These are phyloP conservation scores for Tylopilus vinaceipallidus DNA, from an alignment of 768 basidiomycete species.

Conservation along the genomic window DNA sequence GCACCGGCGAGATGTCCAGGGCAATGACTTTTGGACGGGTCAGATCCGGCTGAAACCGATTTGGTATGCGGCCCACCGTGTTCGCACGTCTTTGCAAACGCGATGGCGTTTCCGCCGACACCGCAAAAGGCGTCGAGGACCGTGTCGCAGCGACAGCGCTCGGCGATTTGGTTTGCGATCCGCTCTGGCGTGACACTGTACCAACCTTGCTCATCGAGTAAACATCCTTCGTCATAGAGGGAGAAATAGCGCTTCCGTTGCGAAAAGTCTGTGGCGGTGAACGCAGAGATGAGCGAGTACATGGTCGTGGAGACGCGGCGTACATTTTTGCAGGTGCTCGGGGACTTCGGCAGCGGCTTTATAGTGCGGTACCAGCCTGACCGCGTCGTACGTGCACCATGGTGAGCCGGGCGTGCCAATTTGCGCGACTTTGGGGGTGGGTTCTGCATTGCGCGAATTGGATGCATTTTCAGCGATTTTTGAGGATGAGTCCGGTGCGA, in stretches of 20 bases:
- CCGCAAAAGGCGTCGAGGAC: slow-evolving; percentile 96
- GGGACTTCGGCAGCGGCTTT: slow-evolving; percentile 66
- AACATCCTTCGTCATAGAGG: slow-evolving; percentile 73
- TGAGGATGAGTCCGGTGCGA: slow-evolving; percentile 22
- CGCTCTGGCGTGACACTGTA: slow-evolving; percentile 93
- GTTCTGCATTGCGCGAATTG: neutral
- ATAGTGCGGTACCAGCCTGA: slow-evolving; percentile 73
- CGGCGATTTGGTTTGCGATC: slow-evolving; percentile 91
- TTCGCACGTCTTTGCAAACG: slow-evolving; percentile 95
- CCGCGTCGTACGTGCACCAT: slow-evolving; percentile 58
- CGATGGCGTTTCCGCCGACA: slow-evolving; percentile 96
- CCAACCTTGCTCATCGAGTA: slow-evolving; percentile 97
- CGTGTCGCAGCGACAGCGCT: slow-evolving; percentile 81
- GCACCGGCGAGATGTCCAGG: slow-evolving; percentile 77
- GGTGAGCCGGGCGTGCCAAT: slow-evolving; percentile 27
- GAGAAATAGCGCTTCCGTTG: slow-evolving; percentile 85
- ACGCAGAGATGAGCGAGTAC: slow-evolving; percentile 2
- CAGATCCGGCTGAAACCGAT: neutral
- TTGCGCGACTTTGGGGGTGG: slow-evolving; percentile 29
- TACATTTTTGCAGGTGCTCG: slow-evolving; percentile 79
- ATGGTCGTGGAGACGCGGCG: neutral
- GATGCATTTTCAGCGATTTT: slow-evolving; percentile 2
- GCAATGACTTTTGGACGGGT: slow-evolving; percentile 71
- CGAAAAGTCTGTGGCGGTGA: slow-evolving; percentile 66
- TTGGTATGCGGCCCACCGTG: slow-evolving; percentile 57